Base-by-base conservation (phyloP, 2,329 filamentous ascomycete genomes). In the Aspergillus clavatus region DNA sequence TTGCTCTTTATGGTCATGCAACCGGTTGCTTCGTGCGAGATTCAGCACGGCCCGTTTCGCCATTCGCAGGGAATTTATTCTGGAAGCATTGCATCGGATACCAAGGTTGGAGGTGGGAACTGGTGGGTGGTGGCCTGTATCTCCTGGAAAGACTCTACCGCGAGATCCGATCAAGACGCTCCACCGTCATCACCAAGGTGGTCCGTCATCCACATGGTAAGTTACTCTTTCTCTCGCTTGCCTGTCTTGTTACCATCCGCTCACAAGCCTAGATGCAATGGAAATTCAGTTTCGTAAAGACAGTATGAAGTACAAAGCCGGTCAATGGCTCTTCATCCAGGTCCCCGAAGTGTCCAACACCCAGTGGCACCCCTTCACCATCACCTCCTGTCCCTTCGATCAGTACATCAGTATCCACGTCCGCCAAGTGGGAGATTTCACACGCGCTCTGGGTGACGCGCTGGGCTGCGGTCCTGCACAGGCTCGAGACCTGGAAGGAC, bases 301-400 rank as follows among this genome's bases (percentile, higher is more conserved):
- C 4, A 93, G 86, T 46, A 95, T 98, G 85, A 88, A 83, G 63
- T 98, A 98, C 81, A 97, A 95, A 79, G 86, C 93, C 11, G 93
- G 93, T 24, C 93, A 98, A 72, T 98, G 91, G 90, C 82, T 97
- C 28, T 97, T 97, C 76, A 78, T 98, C 48, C 91, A 97, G 67
- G 84, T 95, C 19, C 93, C 93, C 0, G 84, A 87, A 5, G 82
- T 98, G 43, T 95, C 89, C 53, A 81, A 78, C 58, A 84, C 89
- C 63, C 89, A 98, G 73, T 98, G 93, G 93, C 93, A 98, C 71
- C 93, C 93, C 1, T 98, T 97, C 67, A 98, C 93, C 62, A 97
- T 98, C 69, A 98, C 93, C 2, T 97, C 93, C 7, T 98, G 93
- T 70, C 93, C 93, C 4, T 93, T 89, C 62, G 93, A 98, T 60